A percentile compares a stretch with the other conserved stretches of the same genome.
Conservation (phyloP, 306 rosid species). For the Comarum palustre region DNA sequence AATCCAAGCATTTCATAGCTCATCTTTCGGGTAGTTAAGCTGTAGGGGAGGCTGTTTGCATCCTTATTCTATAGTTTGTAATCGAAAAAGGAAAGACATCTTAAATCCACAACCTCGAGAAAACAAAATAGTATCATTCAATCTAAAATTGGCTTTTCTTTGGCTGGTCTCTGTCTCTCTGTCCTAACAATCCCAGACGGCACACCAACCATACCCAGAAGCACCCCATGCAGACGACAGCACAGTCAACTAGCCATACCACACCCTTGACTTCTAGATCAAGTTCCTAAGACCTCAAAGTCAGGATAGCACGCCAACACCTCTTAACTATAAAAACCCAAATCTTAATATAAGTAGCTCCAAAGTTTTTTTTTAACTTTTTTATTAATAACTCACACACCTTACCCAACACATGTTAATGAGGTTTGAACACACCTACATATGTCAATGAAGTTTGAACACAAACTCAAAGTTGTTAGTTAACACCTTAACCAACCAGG, state of each 20-base stretch:
- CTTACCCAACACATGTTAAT: too few relatives aligned
- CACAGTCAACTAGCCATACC: neutral
- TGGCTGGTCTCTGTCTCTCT: neutral
- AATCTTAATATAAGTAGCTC: neutral
- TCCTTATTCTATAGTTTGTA: neutral
- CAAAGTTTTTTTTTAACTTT: too few relatives aligned
- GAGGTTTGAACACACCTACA: too few relatives aligned
- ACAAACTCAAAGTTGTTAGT: too few relatives aligned
- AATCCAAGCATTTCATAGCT: neutral
- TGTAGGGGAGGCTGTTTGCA: neutral
- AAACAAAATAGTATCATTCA: neutral
- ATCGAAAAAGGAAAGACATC: neutral
- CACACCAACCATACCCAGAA: constrained; percentile 1
- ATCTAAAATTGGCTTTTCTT: neutral
- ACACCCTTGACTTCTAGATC: constrained; percentile 21
- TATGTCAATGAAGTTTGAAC: too few relatives aligned
- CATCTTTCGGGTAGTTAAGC: neutral
- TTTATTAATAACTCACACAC: too few relatives aligned
- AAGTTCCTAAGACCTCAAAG: neutral
- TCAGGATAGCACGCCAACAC: neutral
- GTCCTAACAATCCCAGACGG: neutral
- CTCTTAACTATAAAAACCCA: neutral
- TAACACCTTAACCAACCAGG: too few relatives aligned
- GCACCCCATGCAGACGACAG: neutral
- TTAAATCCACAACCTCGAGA: neutral